Percentiles rank a stretch among this genome's conserved stretches.
Conservation (phyloP, 805 yeast species). For the Torulaspora delbrueckii region DNA sequence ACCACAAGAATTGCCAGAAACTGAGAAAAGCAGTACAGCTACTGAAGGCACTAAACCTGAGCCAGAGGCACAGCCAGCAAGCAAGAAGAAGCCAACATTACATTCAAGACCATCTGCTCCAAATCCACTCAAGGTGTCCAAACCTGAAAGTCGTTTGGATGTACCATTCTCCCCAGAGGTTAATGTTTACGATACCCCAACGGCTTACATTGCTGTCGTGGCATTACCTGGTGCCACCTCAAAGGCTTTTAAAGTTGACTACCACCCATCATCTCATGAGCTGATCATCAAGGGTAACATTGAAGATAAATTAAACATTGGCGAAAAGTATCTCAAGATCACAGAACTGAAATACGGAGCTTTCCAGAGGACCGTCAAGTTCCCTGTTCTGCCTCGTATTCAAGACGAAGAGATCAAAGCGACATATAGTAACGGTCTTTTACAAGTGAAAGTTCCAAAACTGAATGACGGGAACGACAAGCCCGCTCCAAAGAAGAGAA, state of each 20-base stretch:
- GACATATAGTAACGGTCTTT: constrained; percentile 48
- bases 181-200: constrained; percentile 50
- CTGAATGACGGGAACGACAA: constrained; percentile 30
- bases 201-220: constrained; percentile 44
- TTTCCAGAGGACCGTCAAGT: constrained; percentile 52
- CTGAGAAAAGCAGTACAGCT: not conserved
- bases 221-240: constrained; percentile 58
- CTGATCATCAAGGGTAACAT: constrained; percentile 48
- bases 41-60: not conserved
- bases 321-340: constrained; percentile 40
- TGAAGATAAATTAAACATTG: constrained; percentile 39
- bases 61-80: constrained; percentile 1
- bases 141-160: constrained; percentile 39
- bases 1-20: not conserved
- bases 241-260: constrained; percentile 50
- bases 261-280: constrained; percentile 54
- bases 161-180: constrained; percentile 55
- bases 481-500: constrained; percentile 42
- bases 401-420: constrained; percentile 52
- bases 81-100: constrained; percentile 13
- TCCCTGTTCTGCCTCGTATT: constrained; percentile 50
- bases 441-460: constrained; percentile 51
- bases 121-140: constrained; percentile 43
- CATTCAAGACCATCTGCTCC: constrained; percentile 33
- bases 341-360: constrained; percentile 54